Evolutionary conservation across 2,329 filamentous ascomycete genomes (phyloP), one percentile per base, ranked within the genome.

Genomic region (Calonectria leucothoes): DNA sequence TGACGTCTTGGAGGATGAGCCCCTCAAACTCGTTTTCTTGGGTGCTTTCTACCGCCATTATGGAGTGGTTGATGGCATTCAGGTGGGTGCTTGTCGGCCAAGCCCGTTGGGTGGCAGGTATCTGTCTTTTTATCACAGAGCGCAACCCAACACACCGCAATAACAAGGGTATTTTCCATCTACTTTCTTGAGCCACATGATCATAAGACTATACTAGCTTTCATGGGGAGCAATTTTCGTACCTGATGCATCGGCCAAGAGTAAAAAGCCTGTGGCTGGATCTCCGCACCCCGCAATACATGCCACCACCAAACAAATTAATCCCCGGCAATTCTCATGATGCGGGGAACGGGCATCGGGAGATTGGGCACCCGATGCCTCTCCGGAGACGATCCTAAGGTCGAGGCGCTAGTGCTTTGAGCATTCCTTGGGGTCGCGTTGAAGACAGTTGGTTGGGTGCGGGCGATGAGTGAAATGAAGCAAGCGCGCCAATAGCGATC

Each of bases 1-100:
- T 72, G 23, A 81, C 75, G 59, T 81, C 79, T 17, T 61, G 70
- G 6, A 81, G 79, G 55, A 78, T 74, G 0, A 81, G 77, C 12
- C 79, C 78, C 20, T 80, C 70, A 11, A 80, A 79, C 23, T 79
- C 76, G 10, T 78, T 68, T 37, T 68, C 70, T n/a, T 64, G 70
- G 15, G 48, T 49, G 29, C 65, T 66, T 14, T 57, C 27, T n/a
- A n/a, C n/a, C 20, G 65, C 57, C 70, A 72, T 72, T 29, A 12
- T 66, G 17, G 11, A 5, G 2, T 12, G 37, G n/a, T 33, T 2
- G 29, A 5, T 64, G 27, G 20, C 42, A 45, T 31, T 31, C 23
- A 23, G 14, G 15, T 42, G 6, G 2, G 0, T 29, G 17, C 6
- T 27, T 27, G 49, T 20, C 10, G 23, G 39, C 6, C 7, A 11